Percentiles rank a stretch among this genome's conserved stretches.
phyloP scores from a whole-genome alignment of 352 stramenopile species.

The Pythium oligandrum region DNA sequence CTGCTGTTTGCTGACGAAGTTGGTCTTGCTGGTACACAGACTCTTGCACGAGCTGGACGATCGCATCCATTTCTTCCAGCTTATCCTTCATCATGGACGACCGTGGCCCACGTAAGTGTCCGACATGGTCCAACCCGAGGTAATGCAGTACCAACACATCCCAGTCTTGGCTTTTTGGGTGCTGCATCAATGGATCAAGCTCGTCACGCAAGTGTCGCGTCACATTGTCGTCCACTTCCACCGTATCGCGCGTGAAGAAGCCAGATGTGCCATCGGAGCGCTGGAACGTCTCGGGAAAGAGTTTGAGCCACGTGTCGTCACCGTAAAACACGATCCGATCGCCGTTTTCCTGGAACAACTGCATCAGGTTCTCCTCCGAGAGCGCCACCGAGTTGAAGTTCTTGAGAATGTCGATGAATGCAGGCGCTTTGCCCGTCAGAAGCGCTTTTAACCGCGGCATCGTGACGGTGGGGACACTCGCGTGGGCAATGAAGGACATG shows the following conservation, averaged over 20 bases:
- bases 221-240: slow-evolving; percentile 84
- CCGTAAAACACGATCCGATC: slow-evolving; percentile 83
- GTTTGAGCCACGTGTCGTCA: slow-evolving; percentile 88
- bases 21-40: slow-evolving; percentile 59
- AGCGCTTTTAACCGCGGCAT: slow-evolving; percentile 88
- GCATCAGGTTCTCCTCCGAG: slow-evolving; percentile 67
- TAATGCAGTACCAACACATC: slow-evolving; percentile 86
- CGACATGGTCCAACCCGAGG: slow-evolving; percentile 83
- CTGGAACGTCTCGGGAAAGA: slow-evolving; percentile 72
- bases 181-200: slow-evolving; percentile 64
- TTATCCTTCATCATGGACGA: slow-evolving; percentile 78
- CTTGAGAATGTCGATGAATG: slow-evolving; percentile 89
- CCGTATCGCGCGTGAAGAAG: slow-evolving; percentile 86
- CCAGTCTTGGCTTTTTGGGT: slow-evolving; percentile 71
- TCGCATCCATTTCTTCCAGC: slow-evolving; percentile 77
- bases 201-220: slow-evolving; percentile 82
- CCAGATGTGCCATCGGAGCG: slow-evolving; percentile 77
- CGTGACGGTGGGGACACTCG: slow-evolving; percentile 83
- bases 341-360: slow-evolving; percentile 37
- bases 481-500: slow-evolving; percentile 71
- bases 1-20: slow-evolving; percentile 12
- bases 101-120: slow-evolving; percentile 72
- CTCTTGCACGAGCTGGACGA: slow-evolving; percentile 54
- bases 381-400: slow-evolving; percentile 89
- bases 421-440: slow-evolving; percentile 75